A percentile compares a stretch with the other conserved stretches of the same genome.
These are phyloP conservation scores for Elsinoe ampelina DNA, from an alignment of 2,329 filamentous ascomycete genomes.

Conservation along the genomic window DNA sequence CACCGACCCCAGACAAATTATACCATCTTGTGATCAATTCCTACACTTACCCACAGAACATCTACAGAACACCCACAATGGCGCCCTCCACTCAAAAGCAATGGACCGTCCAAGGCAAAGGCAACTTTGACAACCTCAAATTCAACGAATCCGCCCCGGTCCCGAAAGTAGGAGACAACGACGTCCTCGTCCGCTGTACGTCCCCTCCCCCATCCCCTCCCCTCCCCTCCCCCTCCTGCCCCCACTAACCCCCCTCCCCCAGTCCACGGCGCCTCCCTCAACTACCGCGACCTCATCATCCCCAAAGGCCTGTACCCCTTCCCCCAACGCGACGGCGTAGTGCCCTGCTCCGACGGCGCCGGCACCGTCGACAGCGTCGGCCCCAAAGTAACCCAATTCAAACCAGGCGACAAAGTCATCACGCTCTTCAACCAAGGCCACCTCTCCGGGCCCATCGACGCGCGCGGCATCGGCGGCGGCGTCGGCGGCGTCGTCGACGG, in stretches of 20 bases:
- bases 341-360: conserved; percentile 44
- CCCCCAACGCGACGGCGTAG: conserved; percentile 30
- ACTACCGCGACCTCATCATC: conserved; percentile 43
- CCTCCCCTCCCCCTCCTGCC: background rate
- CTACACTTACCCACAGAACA: background rate
- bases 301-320: conserved; percentile 39
- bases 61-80: conserved; percentile 23
- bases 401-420: conserved; percentile 48
- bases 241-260: background rate
- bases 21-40: background rate
- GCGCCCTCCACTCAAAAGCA: conserved; percentile 41
- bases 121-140: conserved; percentile 53
- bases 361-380: conserved; percentile 46
- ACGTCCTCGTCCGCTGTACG: conserved; percentile 59
- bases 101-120: conserved; percentile 48
- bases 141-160: conserved; percentile 44
- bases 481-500: conserved; percentile 62
- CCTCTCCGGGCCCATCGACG: conserved; percentile 40
- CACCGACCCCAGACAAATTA: background rate
- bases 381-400: conserved; percentile 46
- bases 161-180: conserved; percentile 56
- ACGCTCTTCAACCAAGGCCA: conserved; percentile 57
- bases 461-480: conserved; percentile 39
- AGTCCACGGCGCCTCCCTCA: conserved; percentile 41
- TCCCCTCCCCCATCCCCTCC: background rate